Conservation (phyloP, 768 basidiomycete species). For the Tephrocybe rancida region DNA sequence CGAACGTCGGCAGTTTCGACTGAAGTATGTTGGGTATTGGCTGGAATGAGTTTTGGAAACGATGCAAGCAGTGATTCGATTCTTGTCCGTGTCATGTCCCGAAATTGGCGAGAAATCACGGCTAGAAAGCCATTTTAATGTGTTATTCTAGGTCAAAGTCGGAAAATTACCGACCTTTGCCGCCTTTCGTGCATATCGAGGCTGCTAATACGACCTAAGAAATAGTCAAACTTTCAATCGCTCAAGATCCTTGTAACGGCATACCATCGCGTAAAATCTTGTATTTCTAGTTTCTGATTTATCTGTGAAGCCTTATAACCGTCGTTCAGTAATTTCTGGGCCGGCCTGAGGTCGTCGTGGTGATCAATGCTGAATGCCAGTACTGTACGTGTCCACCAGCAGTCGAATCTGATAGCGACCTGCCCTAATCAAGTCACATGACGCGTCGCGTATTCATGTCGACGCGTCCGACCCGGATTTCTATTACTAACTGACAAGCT, state of each 20-base stretch:
- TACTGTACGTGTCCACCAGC: no score
- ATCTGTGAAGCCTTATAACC: no score
- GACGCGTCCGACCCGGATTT: no score
- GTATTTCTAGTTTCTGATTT: no score
- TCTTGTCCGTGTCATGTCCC: constrained; percentile 87
- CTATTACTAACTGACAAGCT: no score
- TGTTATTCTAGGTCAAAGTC: not conserved
- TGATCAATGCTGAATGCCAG: not conserved
- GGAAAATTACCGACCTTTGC: constrained; percentile 77
- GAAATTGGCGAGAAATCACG: constrained; percentile 94
- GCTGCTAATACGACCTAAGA: constrained; percentile 88
- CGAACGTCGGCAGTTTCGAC: constrained; percentile 94
- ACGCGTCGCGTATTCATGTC: no score
- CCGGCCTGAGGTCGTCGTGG: not conserved
- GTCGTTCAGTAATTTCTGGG: no score
- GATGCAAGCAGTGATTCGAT: constrained; percentile 96
- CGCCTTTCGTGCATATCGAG: constrained; percentile 93
- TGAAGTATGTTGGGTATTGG: constrained; percentile 94
- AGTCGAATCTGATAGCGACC: no score
- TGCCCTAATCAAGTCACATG: no score
- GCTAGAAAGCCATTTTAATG: constrained; percentile 48
- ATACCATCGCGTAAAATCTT: constrained; percentile 11
- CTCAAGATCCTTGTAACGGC: not conserved
- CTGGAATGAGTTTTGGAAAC: constrained; percentile 96
- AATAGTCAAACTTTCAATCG: not conserved